Base-by-base conservation (phyloP, 768 basidiomycete genomes). In the Podaxis mareebaensis region DNA sequence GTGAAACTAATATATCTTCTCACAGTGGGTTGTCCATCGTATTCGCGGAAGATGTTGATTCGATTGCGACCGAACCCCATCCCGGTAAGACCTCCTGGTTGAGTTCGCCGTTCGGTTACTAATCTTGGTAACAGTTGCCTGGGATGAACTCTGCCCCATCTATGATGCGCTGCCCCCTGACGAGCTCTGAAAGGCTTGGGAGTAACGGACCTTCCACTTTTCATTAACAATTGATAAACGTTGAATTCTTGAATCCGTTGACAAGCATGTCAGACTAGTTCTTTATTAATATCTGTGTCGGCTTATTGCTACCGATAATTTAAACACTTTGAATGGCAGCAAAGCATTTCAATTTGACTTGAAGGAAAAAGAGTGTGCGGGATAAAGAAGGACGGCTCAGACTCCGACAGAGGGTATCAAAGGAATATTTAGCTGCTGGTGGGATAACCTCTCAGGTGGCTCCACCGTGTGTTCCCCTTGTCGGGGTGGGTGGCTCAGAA, bases 21-120 rank as follows among this genome's bases (percentile, higher is more conserved):
- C 22, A 56, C 24, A 76, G 74, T 56, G 78, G 77, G 13, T 64
- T 78, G 3, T 77, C 73, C 1, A 67, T 74, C 3, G 72, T 81
- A 10, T 72, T 75, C n/a, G 73, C 74, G 0, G 75, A 75, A 65
- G 76, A 75, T 62, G 53, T 49, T 28, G 63, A 64, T 44, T 60
- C 52, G 10, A 26, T 65, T 13, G n/a, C 24, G 6, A 26, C 28
- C 10, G 55, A 66, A 48, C 64, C 12, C 36, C 8, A 24, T 30
- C 44, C 33, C 15, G 11, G 48, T 44, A 22, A 13, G 46, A 6
- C 24, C 30, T 2, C 4, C 33, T 10, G 8, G 33, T 33, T 33
- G 33, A 33, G 33, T 56, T 54, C 11, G 17, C 26, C n/a, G 4
- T 26, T n/a, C 20, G 22, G 48, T 56, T 36, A 28, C 63, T 62